These are phyloP conservation scores for Saksenaea vasiformis DNA, from an alignment of 371 early-diverging fungal genomes.

Conservation along the genomic window DNA sequence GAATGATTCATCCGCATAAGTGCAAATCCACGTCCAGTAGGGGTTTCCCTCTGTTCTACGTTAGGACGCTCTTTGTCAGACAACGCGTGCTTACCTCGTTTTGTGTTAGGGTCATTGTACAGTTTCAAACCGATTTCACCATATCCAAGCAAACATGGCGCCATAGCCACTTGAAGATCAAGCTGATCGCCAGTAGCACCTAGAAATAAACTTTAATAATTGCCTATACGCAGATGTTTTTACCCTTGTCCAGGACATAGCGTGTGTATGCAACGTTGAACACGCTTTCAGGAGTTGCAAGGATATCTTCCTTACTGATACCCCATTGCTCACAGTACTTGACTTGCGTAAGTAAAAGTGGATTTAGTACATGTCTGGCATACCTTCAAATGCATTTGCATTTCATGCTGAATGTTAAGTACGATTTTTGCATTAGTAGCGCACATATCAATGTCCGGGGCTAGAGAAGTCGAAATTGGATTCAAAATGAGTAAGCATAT, in stretches of 20 bases:
- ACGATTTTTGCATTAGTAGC: constrained; percentile 59
- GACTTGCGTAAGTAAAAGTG: background rate
- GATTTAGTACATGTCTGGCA: background rate
- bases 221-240: background rate
- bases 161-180: constrained; percentile 78
- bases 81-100: constrained; percentile 37
- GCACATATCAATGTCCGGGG: constrained; percentile 34
- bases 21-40: constrained; percentile 82
- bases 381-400: constrained; percentile 69
- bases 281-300: constrained; percentile 68
- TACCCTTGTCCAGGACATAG: constrained; percentile 76
- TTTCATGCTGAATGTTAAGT: constrained; percentile 65
- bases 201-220: constrained; percentile 1
- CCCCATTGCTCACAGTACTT: constrained; percentile 77
- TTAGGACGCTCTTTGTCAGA: background rate
- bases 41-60: constrained; percentile 63
- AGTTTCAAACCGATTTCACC: constrained; percentile 75
- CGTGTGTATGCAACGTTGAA: constrained; percentile 83
- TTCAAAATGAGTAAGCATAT: background rate
- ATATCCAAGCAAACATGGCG: constrained; percentile 83
- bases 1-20: constrained; percentile 67
- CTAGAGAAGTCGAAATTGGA: constrained; percentile 12
- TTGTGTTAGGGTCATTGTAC: constrained; percentile 65
- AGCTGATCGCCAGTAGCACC: constrained; percentile 71
- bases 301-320: constrained; percentile 64